Evolutionary conservation across 2,329 filamentous ascomycete species (phyloP), one percentile per base, ranked within the genome.

Genomic region (Hypoxylon sp.): DNA sequence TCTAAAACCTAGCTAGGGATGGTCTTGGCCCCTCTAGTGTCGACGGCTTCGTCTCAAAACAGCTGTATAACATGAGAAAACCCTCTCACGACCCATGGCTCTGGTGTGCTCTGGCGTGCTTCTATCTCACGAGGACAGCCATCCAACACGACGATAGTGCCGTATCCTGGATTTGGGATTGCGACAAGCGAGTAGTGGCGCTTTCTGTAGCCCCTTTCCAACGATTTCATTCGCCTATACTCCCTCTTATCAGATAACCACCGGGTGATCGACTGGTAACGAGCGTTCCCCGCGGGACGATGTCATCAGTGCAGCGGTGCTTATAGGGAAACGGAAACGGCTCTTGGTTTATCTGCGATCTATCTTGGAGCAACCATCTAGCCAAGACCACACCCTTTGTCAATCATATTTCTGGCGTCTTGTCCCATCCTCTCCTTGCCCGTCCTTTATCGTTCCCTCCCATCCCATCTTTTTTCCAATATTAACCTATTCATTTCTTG

Each of bases 241-340:
- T 46, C 53, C 30, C 19, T 68, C 74, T 76, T 75, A 75, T 76
- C 74, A 73, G 71, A 72, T 72, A 74, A 72, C 72, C 71, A 67
- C 65, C 63, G 52, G 71, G 58, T 70, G 72, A 74, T 76, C 72
- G 71, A 72, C 66, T 75, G 68, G 69, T 63, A 72, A 69, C 60
- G 66, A 69, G 64, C 66, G 53, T 58, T 67, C 64, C 66, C 65
- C 66, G 65, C 67, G 70, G 71, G 63, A 71, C 66, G 58, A 69
- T 69, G 71, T 65, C 69, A 73, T 68, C 70, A 52, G 58, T 63
- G 65, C 60, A 67, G 56, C 60, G 51, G 59, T 68, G 59, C 68
- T 68, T 50, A 63, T 70, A 70, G 61, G 58, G 52, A 70, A 65
- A 68, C 55, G 65, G 65, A 66, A 65, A 68, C 68, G 68, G 68